A percentile compares a stretch with the other conserved stretches of the same genome.
These are phyloP conservation scores for Circinella minor DNA, from an alignment of 371 early-diverging fungal species.

Conservation along the genomic window DNA sequence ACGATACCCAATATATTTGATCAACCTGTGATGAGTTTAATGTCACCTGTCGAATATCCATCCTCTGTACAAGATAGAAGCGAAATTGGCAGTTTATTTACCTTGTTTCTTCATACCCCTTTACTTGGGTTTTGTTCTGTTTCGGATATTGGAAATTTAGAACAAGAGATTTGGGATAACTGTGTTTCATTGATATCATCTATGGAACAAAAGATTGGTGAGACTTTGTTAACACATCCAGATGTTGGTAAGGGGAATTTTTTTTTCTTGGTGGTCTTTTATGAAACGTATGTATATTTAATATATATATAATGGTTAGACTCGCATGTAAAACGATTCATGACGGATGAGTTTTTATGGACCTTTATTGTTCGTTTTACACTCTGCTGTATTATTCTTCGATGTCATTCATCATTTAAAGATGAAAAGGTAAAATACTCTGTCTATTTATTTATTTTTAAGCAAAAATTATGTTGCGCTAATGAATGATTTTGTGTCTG, in stretches of 20 bases:
- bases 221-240: constrained; percentile 46
- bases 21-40: constrained; percentile 84
- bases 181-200: constrained; percentile 53
- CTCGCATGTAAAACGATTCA: constrained; percentile 67
- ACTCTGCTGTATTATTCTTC: constrained; percentile 72
- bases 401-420: constrained; percentile 62
- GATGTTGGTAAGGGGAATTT: constrained; percentile 51
- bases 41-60: constrained; percentile 91
- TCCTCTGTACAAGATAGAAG: constrained; percentile 77
- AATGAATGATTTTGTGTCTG: not conserved
- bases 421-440: constrained; percentile 60
- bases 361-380: constrained; percentile 88
- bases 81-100: constrained; percentile 90
- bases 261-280: not conserved
- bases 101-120: constrained; percentile 89
- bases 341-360: constrained; percentile 88
- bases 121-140: constrained; percentile 75
- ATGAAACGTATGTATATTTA: too few relatives aligned
- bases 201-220: constrained; percentile 60
- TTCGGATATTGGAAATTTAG: constrained; percentile 66
- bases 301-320: constrained; percentile 33
- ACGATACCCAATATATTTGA: constrained; percentile 82
- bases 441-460: too few relatives aligned
- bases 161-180: constrained; percentile 63
- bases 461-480: not conserved